Evolutionary conservation across 1,139 yeast genomes (phyloP).

Genomic region (Diutina mesorugosa): DNA sequence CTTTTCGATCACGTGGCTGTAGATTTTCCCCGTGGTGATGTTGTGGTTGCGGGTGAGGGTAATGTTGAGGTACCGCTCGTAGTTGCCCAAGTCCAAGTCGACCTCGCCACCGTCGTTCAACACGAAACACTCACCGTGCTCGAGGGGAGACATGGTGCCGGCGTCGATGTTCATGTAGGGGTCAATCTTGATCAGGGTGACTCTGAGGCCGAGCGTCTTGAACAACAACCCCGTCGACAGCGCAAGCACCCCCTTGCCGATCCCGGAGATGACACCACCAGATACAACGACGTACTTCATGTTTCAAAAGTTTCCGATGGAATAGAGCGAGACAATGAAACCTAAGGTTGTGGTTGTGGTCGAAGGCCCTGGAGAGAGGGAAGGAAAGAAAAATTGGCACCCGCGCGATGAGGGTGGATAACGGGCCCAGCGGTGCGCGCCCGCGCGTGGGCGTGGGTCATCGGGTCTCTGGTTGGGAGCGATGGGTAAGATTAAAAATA

Average conservation of each 20-base stretch:
- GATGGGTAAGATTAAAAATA: not conserved
- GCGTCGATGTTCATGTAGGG: slow-evolving; percentile 99
- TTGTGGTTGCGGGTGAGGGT: slow-evolving; percentile 90
- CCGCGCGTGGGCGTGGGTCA: not conserved
- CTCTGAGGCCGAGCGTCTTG: slow-evolving; percentile 88
- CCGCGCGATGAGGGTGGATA: not conserved
- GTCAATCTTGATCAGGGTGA: slow-evolving; percentile 94
- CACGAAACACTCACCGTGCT: slow-evolving; percentile 98
- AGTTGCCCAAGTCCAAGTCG: slow-evolving; percentile 94
- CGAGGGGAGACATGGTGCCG: slow-evolving; percentile 98
- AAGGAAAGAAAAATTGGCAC: not conserved
- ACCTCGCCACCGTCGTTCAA: slow-evolving; percentile 98
- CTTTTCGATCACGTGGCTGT: slow-evolving; percentile 83
- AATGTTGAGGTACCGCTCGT: slow-evolving; percentile 89
- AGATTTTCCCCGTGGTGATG: slow-evolving; percentile 96
- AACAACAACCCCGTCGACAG: slow-evolving; percentile 92
- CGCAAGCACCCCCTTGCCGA: slow-evolving; percentile 96
- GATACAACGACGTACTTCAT: slow-evolving; percentile 98
- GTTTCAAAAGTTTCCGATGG: not conserved
- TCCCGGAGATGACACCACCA: slow-evolving; percentile 98
- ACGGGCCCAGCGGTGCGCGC: not conserved
- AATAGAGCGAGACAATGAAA: not conserved
- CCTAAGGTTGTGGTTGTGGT: not conserved
- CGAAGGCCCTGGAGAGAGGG: not conserved
- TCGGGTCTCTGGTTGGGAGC: not conserved